Base-by-base conservation (phyloP, 139 green algal genomes). In the Chlamydomonas sphaeroides region DNA sequence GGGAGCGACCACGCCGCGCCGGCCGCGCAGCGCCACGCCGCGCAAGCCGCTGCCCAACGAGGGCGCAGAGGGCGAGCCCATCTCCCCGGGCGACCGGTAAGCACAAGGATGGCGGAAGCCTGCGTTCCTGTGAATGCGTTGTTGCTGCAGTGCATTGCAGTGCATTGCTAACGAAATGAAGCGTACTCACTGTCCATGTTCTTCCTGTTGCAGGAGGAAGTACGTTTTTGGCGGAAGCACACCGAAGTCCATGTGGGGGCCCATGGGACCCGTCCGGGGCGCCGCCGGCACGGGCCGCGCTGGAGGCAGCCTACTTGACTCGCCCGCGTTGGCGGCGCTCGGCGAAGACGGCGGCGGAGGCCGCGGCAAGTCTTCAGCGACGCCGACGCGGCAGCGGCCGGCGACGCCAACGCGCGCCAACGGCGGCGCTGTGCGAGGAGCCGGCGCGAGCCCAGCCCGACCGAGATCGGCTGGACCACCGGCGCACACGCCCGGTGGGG, bases 201-300 rank as follows among this genome's bases (percentile, higher is more conserved):
- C n/a, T n/a, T n/a, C n/a, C n/a, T n/a, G n/a, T n/a, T n/a, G n/a
- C 74, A 62, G 59, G 36, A 42, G 74, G 18, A 80, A 70, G 59
- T 80, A 80, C 56, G 74, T 80, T 30, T 80, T 80, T 30, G 74
- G 74, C 20, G 56, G 35, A 26, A 80, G 74, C 61, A 70, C 59
- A 2, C 59, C 74, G 39, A 80, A 80, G 74, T 80, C 74, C 56
- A 80, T 80, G 59, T 80, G 74, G 74, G 74, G 61, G 0, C 74
- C 74, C 6, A 26, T 80, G 59, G 59, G 39, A 17, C 32, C 57
- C 3, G 69, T 63, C 2, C 74, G 59, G 17, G 56, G 56, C 56
- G 6, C 6, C 20, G 33, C 38, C 28, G 74, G 33, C 39, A 10
- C 56, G 26, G 20, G 5, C 35, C 6, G 33, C 1, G 18, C 6